Percentiles rank a stretch among this genome's conserved stretches.
These are phyloP conservation scores for Endoconidiophora polonica DNA, from an alignment of 2,329 filamentous ascomycete species.

Conservation along the genomic window DNA sequence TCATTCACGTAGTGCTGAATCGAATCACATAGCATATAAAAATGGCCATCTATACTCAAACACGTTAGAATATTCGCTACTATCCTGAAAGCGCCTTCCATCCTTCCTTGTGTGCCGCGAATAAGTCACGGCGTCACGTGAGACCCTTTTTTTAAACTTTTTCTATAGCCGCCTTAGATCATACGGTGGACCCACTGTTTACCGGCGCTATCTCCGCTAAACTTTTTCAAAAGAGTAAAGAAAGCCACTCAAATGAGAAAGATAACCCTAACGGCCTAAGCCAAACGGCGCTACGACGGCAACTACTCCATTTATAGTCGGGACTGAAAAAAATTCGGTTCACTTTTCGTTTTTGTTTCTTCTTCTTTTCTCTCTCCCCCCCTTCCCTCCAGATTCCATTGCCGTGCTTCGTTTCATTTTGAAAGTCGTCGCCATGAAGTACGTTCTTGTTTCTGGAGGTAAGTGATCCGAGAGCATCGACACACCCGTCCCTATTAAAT, in stretches of 20 bases:
- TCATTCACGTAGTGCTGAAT: no score
- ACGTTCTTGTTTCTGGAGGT: slow-evolving; percentile 68
- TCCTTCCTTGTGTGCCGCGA: no score
- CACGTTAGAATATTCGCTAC: no score
- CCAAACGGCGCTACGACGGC: background rate
- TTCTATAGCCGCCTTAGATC: no score
- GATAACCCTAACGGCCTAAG: background rate
- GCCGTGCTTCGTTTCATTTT: slow-evolving; percentile 9
- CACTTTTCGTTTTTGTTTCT: slow-evolving; percentile 7
- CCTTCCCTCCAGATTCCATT: slow-evolving; percentile 12
- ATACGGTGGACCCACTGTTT: no score
- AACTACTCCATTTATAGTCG: slow-evolving; percentile 12
- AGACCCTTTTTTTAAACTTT: no score
- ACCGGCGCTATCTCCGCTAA: no score
- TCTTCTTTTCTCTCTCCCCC: slow-evolving; percentile 12
- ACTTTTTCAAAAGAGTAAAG: no score
- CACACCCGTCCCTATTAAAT: slow-evolving; percentile 14
- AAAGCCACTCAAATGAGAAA: background rate
- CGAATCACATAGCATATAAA: no score
- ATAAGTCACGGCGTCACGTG: no score
- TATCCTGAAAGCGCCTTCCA: no score
- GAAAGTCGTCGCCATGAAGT: slow-evolving; percentile 47
- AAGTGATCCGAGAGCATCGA: slow-evolving; percentile 14
- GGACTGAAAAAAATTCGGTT: slow-evolving; percentile 9
- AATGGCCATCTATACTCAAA: no score